A percentile compares a stretch with the other conserved stretches of the same genome.
phyloP scores from a whole-genome alignment of 2,329 filamentous ascomycete genomes.

The Paecilomyces sp. region DNA sequence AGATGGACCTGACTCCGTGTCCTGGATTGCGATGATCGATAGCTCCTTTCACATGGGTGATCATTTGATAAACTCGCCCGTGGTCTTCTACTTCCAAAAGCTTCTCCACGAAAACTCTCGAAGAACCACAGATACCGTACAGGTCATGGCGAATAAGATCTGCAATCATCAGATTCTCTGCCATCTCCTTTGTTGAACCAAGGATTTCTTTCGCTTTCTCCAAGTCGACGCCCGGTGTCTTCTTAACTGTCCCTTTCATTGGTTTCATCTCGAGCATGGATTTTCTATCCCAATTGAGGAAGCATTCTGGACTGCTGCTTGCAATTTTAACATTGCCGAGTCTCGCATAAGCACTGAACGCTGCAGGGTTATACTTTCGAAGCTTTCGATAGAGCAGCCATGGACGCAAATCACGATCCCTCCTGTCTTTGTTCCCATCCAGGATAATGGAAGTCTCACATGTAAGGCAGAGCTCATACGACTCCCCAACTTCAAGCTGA shows the following conservation, averaged over 20 bases:
- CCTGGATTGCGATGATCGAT: conserved; percentile 19
- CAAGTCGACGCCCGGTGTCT: conserved; percentile 61
- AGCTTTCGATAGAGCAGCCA: conserved; percentile 70
- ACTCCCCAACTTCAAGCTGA: conserved; percentile 67
- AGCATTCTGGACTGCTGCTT: conserved; percentile 82
- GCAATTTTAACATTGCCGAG: conserved; percentile 65
- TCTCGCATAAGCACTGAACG: conserved; percentile 75
- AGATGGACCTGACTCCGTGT: conserved; percentile 21
- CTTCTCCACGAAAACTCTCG: conserved; percentile 65
- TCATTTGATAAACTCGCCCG: conserved; percentile 83
- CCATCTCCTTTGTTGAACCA: conserved; percentile 77
- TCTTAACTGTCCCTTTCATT: conserved; percentile 95
- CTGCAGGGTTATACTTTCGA: conserved; percentile 66
- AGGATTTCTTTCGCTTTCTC: conserved; percentile 66
- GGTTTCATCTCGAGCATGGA: conserved; percentile 61
- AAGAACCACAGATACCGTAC: conserved; percentile 71
- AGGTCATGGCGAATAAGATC: conserved; percentile 93
- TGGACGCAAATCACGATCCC: conserved; percentile 31
- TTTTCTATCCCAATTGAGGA: conserved; percentile 59
- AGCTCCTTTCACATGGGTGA: conserved; percentile 73
- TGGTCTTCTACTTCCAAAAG: conserved; percentile 87
- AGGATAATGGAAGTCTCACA: conserved; percentile 60
- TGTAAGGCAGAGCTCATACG: conserved; percentile 81
- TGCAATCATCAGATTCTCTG: conserved; percentile 97
- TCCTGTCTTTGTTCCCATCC: conserved; percentile 13